phyloP scores from a whole-genome alignment of 495 filamentous ascomycete genomes.

The Extremus antarcticus region DNA sequence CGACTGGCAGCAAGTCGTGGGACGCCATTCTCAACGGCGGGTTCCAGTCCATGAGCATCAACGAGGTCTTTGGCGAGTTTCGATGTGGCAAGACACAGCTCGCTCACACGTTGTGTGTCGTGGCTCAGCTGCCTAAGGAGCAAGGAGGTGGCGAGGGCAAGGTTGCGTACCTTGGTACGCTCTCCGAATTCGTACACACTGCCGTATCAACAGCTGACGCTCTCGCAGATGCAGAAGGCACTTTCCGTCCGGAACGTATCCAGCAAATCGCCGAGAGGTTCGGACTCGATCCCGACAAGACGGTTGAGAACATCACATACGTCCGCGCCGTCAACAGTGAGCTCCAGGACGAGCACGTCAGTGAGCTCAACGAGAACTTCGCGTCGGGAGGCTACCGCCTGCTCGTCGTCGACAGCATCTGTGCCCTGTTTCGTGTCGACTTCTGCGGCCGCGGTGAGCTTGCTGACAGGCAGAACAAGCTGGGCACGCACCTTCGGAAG shows the following conservation, averaged over 20 bases:
- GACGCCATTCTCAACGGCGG: conserved; percentile 64
- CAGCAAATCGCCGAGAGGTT: conserved; percentile 67
- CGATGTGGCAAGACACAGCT: conserved; percentile 62
- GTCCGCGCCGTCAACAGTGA: conserved; percentile 64
- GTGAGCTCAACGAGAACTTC: conserved; percentile 55
- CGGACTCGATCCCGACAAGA: conserved; percentile 51
- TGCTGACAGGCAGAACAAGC: conserved; percentile 65
- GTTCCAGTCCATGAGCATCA: conserved; percentile 73
- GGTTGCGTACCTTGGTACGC: conserved; percentile 59
- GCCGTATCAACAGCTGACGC: no score
- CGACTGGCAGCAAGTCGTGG: conserved; percentile 66
- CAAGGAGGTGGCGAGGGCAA: conserved; percentile 68
- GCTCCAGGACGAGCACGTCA: conserved; percentile 63
- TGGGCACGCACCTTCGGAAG: conserved; percentile 59
- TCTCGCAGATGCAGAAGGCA: conserved; percentile 63
- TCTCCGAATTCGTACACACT: background rate
- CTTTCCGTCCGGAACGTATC: conserved; percentile 63
- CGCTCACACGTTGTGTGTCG: conserved; percentile 31
- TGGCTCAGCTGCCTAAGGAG: conserved; percentile 40
- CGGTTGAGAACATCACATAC: conserved; percentile 67
- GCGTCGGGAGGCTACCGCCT: conserved; percentile 58
- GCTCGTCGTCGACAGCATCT: conserved; percentile 68
- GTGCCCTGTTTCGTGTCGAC: conserved; percentile 68
- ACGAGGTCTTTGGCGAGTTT: conserved; percentile 63
- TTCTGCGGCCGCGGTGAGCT: conserved; percentile 66